Evolutionary conservation across 129 eudicot genomes (phyloP).

Genomic region (Flaveria sonorensis): DNA sequence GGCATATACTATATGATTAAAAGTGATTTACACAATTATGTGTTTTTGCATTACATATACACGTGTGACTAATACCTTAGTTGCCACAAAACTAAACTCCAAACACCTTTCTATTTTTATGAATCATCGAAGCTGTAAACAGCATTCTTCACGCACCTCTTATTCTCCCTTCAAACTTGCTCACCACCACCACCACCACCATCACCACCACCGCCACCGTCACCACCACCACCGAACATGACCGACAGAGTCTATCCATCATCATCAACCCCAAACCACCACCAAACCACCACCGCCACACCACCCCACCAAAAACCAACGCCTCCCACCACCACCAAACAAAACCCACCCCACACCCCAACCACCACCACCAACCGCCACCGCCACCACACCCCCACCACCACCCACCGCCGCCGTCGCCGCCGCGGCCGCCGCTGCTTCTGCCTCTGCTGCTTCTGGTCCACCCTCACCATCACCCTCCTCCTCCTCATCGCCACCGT

Average conservation of each 20-base stretch:
- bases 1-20: too few species aligned
- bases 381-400: slow-evolving; percentile 51
- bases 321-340: slow-evolving; percentile 38
- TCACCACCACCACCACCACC: background rate
- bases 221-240: slow-evolving; percentile 34
- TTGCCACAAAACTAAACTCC: slow-evolving; percentile 20
- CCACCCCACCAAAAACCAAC: slow-evolving; percentile 32
- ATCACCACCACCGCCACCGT: background rate
- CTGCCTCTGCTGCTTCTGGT: slow-evolving; percentile 78
- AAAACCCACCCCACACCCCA: slow-evolving; percentile 25
- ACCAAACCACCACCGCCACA: slow-evolving; percentile 26
- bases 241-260: slow-evolving; percentile 90
- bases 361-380: slow-evolving; percentile 34
- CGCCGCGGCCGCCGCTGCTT: slow-evolving; percentile 54
- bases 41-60: background rate
- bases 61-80: slow-evolving; percentile 31
- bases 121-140: slow-evolving; percentile 17
- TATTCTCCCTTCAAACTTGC: background rate
- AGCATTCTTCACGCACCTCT: background rate
- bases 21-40: background rate
- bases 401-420: slow-evolving; percentile 41
- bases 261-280: slow-evolving; percentile 58
- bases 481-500: slow-evolving; percentile 65
- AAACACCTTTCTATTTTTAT: slow-evolving; percentile 14
- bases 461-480: slow-evolving; percentile 43